A percentile compares a stretch with the other conserved stretches of the same genome.
phyloP scores from a whole-genome alignment of 164 flowering plant species.

The Stephania yunnanensis region DNA sequence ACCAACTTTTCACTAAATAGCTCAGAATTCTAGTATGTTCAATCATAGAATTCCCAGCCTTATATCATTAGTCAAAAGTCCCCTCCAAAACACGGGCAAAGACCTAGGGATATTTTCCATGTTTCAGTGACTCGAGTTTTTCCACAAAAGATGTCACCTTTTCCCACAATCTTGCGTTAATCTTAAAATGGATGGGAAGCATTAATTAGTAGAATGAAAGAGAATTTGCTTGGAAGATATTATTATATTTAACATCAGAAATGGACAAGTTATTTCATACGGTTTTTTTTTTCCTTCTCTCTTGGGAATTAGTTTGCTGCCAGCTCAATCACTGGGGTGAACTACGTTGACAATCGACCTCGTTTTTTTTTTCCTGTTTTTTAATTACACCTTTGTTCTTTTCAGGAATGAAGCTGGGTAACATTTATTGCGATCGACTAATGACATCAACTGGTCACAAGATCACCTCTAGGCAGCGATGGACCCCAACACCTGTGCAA shows the following conservation, averaged over 20 bases:
- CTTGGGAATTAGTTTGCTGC: not conserved
- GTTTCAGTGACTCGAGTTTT: no score
- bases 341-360: not conserved
- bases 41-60: not conserved
- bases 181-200: not conserved
- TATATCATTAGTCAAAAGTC: not conserved
- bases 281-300: not conserved
- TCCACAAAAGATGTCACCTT: not conserved
- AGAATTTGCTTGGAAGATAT: no score
- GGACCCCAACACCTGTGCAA: conserved; percentile 95
- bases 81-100: not conserved
- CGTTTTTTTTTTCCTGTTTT: conserved; percentile 1
- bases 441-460: conserved; percentile 68
- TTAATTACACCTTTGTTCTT: not conserved
- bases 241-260: no score
- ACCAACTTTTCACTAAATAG: not conserved
- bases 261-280: not conserved
- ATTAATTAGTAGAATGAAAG: not conserved
- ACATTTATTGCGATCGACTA: conserved; percentile 73
- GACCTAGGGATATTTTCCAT: no score
- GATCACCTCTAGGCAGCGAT: conserved; percentile 83
- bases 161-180: not conserved
- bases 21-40: not conserved
- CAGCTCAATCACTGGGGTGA: not conserved
- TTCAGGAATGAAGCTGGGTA: conserved; percentile 80